phyloP scores from a whole-genome alignment of 2,329 filamentous ascomycete species.

The Sporothrix brasiliensis region DNA sequence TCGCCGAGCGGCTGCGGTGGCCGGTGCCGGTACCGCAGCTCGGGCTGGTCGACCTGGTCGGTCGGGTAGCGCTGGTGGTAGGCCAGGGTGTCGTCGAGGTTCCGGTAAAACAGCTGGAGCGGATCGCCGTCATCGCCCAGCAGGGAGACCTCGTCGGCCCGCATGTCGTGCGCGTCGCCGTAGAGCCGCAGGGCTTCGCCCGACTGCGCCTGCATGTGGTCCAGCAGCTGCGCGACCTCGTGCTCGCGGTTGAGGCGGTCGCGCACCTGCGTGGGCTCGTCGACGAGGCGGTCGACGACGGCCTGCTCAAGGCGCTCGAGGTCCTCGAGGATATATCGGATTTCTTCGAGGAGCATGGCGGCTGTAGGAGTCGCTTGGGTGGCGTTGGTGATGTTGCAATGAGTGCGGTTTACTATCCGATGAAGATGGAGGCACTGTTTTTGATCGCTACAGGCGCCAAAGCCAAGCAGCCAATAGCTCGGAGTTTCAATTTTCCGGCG shows the following conservation, averaged over 20 bases:
- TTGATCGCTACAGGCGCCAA: background rate
- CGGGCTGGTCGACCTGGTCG: slow-evolving; percentile 92
- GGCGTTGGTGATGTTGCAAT: background rate
- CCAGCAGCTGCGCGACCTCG: slow-evolving; percentile 82
- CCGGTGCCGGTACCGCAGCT: slow-evolving; percentile 81
- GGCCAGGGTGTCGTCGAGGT: slow-evolving; percentile 76
- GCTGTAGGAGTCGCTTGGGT: slow-evolving; percentile 9
- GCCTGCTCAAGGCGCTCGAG: slow-evolving; percentile 94
- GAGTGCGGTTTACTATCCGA: background rate
- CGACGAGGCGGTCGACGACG: slow-evolving; percentile 82
- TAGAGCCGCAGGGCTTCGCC: slow-evolving; percentile 80
- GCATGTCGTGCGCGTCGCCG: slow-evolving; percentile 71
- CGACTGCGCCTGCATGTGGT: slow-evolving; percentile 86
- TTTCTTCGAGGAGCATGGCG: slow-evolving; percentile 83
- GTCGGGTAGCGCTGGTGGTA: slow-evolving; percentile 92
- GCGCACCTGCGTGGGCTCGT: slow-evolving; percentile 90
- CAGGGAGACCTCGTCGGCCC: slow-evolving; percentile 77
- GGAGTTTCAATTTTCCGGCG: slow-evolving; percentile 33
- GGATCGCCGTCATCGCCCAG: slow-evolving; percentile 79
- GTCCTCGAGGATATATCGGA: slow-evolving; percentile 93
- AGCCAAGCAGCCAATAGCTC: background rate
- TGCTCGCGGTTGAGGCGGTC: slow-evolving; percentile 89
- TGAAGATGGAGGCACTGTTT: background rate
- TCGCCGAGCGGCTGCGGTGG: slow-evolving; percentile 57
- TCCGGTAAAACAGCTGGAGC: slow-evolving; percentile 88